Evolutionary conservation across 768 basidiomycete species (phyloP), one percentile per base, ranked within the genome.

Genomic region (Agrocybe pediades): DNA sequence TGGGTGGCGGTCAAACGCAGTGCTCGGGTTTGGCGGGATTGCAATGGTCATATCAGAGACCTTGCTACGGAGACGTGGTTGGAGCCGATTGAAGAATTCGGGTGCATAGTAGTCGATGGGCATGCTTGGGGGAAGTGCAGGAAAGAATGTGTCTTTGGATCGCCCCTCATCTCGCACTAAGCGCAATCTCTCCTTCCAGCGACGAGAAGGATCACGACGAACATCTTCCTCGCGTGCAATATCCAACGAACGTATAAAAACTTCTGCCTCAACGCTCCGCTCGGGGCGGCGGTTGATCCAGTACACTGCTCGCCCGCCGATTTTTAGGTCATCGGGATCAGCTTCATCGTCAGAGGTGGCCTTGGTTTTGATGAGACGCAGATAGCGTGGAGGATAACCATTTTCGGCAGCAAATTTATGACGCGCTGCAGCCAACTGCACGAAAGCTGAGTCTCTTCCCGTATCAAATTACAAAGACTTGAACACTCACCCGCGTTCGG

Each of bases 41-140:
- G 33, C 33, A 4, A 36, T 13, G 6, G 3, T 3, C 13, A 3
- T 4, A 36, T 15, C n/a, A 5, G 33, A 11, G 11, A 5, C 5
- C 11, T 4, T 4, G 33, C 33, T 5, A 3, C 33, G 33, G 5
- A 36, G 6, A 30, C 44, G 44, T 1, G 54, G 54, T 20, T 55
- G 54, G 6, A 59, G 36, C 1, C 17, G 2, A 43, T 62, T 59
- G 51, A 57, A 62, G 44, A 55, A 62, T 8, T 29, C 36, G 13
- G 58, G 53, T 24, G 55, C 49, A 33, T 48, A 62, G 24, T 62
- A 62, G 39, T 62, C 61, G 19, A 62, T 30, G 2, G 61, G 58
- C 50, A 58, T 51, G 2, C 21, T 21, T 1, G 39, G 20, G 1
- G 61, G 56, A 6, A 62, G 27, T 3, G 29, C 51, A 11, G 9